These are phyloP conservation scores for Middelhovenomyces tepae DNA, from an alignment of 805 yeast species.

Conservation along the genomic window DNA sequence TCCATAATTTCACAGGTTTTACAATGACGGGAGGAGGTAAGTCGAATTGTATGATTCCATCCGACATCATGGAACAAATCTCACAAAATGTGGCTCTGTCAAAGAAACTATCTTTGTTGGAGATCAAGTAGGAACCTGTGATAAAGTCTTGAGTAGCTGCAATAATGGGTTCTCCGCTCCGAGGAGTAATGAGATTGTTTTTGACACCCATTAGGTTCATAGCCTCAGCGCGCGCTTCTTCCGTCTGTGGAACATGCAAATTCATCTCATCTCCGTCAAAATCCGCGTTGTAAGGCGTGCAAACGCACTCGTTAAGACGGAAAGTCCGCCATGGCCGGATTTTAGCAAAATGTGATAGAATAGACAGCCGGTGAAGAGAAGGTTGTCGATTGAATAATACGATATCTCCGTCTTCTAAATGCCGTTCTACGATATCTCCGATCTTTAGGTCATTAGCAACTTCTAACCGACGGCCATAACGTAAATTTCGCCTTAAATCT, in stretches of 20 bases:
- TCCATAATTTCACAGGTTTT: conserved; percentile 89
- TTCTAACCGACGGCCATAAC: conserved; percentile 77
- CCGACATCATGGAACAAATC: conserved; percentile 90
- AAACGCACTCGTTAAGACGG: conserved; percentile 94
- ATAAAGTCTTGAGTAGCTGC: conserved; percentile 99
- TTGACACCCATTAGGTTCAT: conserved; percentile 97
- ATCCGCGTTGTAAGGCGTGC: conserved; percentile 99
- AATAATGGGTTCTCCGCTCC: conserved; percentile 97
- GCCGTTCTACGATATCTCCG: conserved; percentile 95
- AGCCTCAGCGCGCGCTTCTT: conserved; percentile 99
- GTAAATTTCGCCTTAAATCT: conserved; percentile 73
- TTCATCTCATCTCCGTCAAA: conserved; percentile 99
- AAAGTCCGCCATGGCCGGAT: conserved; percentile 98
- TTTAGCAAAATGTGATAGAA: conserved; percentile 90
- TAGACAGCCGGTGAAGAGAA: conserved; percentile 88
- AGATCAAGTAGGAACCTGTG: conserved; percentile 87
- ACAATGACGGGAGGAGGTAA: conserved; percentile 90
- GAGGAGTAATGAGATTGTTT: conserved; percentile 87
- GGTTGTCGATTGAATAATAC: conserved; percentile 97
- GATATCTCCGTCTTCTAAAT: conserved; percentile 92
- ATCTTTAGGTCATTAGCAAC: conserved; percentile 67
- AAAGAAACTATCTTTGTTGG: conserved; percentile 88
- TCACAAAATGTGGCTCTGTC: conserved; percentile 81
- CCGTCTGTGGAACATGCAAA: conserved; percentile 97
- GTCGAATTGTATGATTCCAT: conserved; percentile 80